These are phyloP conservation scores for Leucocoprinus sp. DNA, from an alignment of 768 basidiomycete genomes.

Conservation along the genomic window DNA sequence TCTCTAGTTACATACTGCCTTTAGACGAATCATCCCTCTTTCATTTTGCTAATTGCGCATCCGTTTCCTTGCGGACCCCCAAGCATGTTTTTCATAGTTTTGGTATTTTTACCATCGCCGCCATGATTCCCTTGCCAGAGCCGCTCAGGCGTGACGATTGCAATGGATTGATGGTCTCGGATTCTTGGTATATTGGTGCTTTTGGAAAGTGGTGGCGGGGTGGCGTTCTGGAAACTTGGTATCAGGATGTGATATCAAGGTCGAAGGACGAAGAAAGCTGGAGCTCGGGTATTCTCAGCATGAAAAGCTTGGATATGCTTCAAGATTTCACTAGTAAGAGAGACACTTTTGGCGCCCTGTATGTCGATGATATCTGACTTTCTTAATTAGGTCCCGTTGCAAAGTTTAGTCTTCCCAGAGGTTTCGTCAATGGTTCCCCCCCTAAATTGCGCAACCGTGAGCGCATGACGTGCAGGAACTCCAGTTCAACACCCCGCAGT, in stretches of 20 bases:
- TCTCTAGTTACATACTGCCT: conserved; percentile 4
- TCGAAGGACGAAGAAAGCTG: conserved; percentile 66
- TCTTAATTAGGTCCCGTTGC: conserved; percentile 38
- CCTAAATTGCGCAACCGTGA: conserved; percentile 53
- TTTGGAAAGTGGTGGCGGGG: conserved; percentile 92
- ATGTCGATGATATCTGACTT: conserved; percentile 4
- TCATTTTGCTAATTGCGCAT: conserved; percentile 89
- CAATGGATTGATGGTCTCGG: conserved; percentile 48
- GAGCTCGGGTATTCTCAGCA: conserved; percentile 69
- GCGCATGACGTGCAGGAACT: conserved; percentile 37
- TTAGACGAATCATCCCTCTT: conserved; percentile 37
- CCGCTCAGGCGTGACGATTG: conserved; percentile 28
- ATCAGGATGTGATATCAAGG: conserved; percentile 55
- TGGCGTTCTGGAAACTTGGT: conserved; percentile 75
- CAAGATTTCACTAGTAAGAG: conserved; percentile 59
- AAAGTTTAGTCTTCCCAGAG: conserved; percentile 37
- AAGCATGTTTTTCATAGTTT: conserved; percentile 82
- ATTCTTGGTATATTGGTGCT: conserved; percentile 86
- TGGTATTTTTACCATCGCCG: conserved; percentile 81
- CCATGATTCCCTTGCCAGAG: conserved; percentile 52
- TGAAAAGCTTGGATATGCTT: conserved; percentile 66
- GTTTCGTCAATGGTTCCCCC: conserved; percentile 38
- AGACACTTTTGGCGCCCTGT: conserved; percentile 5
- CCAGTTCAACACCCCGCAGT: conserved; percentile 39
- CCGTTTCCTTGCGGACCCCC: conserved; percentile 88